These are phyloP conservation scores for Dothideomycetidae sp. DNA, from an alignment of 2,329 filamentous ascomycete species.

Conservation along the genomic window DNA sequence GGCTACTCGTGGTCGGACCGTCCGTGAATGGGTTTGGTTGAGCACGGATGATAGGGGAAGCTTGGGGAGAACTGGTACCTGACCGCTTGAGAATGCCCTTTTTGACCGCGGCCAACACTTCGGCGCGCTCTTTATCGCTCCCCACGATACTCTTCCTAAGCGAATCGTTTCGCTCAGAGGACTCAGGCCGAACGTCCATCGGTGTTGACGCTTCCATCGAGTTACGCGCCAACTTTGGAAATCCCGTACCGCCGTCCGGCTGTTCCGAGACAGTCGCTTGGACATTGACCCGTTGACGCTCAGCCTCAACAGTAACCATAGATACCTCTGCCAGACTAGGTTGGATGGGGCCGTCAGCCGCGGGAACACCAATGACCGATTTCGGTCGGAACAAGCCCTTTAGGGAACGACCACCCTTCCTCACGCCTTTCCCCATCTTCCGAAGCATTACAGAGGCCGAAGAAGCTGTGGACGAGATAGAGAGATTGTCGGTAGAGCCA, in stretches of 20 bases:
- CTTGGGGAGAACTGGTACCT: slow-evolving; percentile 46
- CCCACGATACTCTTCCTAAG: slow-evolving; percentile 77
- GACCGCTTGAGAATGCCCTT: slow-evolving; percentile 92
- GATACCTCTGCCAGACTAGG: slow-evolving; percentile 74
- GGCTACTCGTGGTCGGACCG: slow-evolving; percentile 54
- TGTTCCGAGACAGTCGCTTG: slow-evolving; percentile 55
- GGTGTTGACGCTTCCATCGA: slow-evolving; percentile 46
- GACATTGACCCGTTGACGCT: slow-evolving; percentile 70
- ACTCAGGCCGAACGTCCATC: slow-evolving; percentile 19
- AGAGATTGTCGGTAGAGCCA: slow-evolving; percentile 87
- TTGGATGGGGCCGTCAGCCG: slow-evolving; percentile 48
- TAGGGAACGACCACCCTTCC: slow-evolving; percentile 78
- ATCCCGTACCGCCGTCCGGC: slow-evolving; percentile 58
- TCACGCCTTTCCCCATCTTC: slow-evolving; percentile 98
- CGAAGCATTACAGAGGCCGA: slow-evolving; percentile 88
- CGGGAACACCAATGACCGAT: slow-evolving; percentile 66
- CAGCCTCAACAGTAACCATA: slow-evolving; percentile 90
- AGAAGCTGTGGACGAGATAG: slow-evolving; percentile 77
- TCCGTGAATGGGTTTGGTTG: slow-evolving; percentile 35
- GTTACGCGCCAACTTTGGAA: slow-evolving; percentile 71
- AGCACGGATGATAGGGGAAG: slow-evolving; percentile 49
- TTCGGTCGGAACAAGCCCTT: slow-evolving; percentile 93
- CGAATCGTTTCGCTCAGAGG: slow-evolving; percentile 44
- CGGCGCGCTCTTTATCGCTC: slow-evolving; percentile 76
- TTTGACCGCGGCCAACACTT: slow-evolving; percentile 80